phyloP scores from a whole-genome alignment of 1,284 basidiomycete species.

The Caloboletus inedulis region DNA sequence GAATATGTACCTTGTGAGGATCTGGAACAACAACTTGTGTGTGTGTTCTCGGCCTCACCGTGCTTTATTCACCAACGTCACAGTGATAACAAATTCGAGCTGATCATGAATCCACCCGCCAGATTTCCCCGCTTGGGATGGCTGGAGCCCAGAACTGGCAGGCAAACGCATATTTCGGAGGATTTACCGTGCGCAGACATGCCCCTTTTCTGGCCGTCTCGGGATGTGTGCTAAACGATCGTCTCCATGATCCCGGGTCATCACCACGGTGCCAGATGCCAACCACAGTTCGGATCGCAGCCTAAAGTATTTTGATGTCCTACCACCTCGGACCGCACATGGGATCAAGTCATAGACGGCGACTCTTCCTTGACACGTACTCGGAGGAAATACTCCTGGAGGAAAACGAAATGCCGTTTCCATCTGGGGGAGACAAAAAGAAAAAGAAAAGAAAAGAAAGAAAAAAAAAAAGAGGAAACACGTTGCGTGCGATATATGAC shows the following conservation, averaged over 20 bases:
- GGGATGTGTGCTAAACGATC: constrained; percentile 7
- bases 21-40: constrained; percentile 3
- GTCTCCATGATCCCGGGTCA: constrained; percentile 14
- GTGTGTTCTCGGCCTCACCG: background rate
- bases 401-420: background rate
- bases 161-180: constrained; percentile 5
- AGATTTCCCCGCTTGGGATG: background rate
- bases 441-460: background rate
- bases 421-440: background rate
- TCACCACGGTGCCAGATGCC: constrained; percentile 8
- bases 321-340: background rate
- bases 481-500: constrained; percentile 13
- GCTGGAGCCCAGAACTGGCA: constrained; percentile 5
- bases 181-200: constrained; percentile 13
- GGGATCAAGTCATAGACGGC: constrained; percentile 9
- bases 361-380: constrained; percentile 11
- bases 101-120: background rate
- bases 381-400: constrained; percentile 16
- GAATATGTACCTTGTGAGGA: constrained; percentile 2
- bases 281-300: constrained; percentile 11
- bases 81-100: background rate
- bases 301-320: background rate
- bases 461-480: constrained; percentile 4
- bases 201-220: constrained; percentile 1
- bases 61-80: constrained; percentile 6